Evolutionary conservation across 768 basidiomycete species (phyloP), one percentile per base, ranked within the genome.

Genomic region (Boletellus sp.): DNA sequence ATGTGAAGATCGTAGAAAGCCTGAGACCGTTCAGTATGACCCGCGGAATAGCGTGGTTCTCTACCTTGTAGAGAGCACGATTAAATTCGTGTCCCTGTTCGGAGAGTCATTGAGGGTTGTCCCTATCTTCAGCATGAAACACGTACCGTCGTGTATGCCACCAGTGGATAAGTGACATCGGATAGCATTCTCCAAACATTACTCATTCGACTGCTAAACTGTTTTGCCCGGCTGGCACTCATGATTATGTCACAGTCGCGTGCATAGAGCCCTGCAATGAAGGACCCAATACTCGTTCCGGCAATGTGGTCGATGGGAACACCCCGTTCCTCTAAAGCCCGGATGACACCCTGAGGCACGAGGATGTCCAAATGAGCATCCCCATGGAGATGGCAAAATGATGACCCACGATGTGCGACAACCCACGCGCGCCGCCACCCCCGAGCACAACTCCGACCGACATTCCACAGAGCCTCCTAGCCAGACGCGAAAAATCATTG

Each of bases 361-460:
- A 42, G 17, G 34, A 20, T n/a, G 35, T 54, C 52, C 47, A 38
- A 19, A 38, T 39, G 5, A 4, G 41, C 36, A 50, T 56, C 43
- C 23, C 48, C 47, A 45, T 58, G 51, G 49, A 38, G 52, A 42
- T 40, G 26, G 22, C 7, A 20, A 41, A 23, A 10, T 49, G 47
- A 74, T 70, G 44, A 60, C 75, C 44, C 54, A 82, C 80, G 39
- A 89, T 68, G 63, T 90, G 87, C 0, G 84, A 79, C 38, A 88
- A 74, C n/a, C 87, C 96, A 36, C 96, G 79, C 15, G 94, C 96
- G 16, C 96, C 96, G n/a, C 96, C 96, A 6, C 96, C 96, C 17
- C 96, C 96, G 2, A 99, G 78, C 7, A 98, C 94, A 38, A 99
- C 72, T 1, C 94, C 96, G 51, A 98, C 88, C 8, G 90, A 91